phyloP scores from a whole-genome alignment of 768 basidiomycete genomes.

The Lanmaoa pseudosensibilis region DNA sequence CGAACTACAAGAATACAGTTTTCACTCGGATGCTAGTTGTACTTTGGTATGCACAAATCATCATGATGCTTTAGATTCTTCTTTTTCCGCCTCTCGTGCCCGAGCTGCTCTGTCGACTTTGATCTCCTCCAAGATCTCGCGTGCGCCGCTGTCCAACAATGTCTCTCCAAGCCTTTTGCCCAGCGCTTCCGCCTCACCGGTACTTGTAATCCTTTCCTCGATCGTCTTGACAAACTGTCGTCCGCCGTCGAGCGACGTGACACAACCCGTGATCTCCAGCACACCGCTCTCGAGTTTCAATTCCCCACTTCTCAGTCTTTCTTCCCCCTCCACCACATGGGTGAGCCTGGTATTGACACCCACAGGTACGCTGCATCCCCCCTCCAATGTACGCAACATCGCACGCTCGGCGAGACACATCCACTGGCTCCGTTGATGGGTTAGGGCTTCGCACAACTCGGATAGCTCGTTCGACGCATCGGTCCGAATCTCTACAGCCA shows the following conservation, averaged over 20 bases:
- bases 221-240: conserved; percentile 69
- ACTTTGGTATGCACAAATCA: background rate
- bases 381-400: conserved; percentile 86
- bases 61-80: conserved; percentile 16
- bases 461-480: conserved; percentile 58
- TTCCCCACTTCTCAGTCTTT: conserved; percentile 34
- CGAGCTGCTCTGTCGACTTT: conserved; percentile 59
- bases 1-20: conserved; percentile 28
- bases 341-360: conserved; percentile 64
- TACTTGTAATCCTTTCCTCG: conserved; percentile 47
- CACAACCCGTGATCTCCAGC: conserved; percentile 73
- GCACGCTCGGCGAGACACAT: conserved; percentile 81
- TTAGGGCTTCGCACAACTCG: conserved; percentile 64
- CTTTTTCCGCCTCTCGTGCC: conserved; percentile 41
- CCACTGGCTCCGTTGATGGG: conserved; percentile 78
- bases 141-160: conserved; percentile 71
- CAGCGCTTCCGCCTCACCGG: conserved; percentile 63
- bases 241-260: conserved; percentile 78
- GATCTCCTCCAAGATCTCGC: conserved; percentile 80
- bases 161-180: conserved; percentile 65
- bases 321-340: conserved; percentile 30
- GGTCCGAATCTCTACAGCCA: conserved; percentile 80
- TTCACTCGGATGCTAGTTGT: background rate
- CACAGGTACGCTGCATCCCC: conserved; percentile 96
- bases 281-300: conserved; percentile 32